These are phyloP conservation scores for Beauveria pseudobassiana DNA, from an alignment of 2,329 filamentous ascomycete species.

Conservation along the genomic window DNA sequence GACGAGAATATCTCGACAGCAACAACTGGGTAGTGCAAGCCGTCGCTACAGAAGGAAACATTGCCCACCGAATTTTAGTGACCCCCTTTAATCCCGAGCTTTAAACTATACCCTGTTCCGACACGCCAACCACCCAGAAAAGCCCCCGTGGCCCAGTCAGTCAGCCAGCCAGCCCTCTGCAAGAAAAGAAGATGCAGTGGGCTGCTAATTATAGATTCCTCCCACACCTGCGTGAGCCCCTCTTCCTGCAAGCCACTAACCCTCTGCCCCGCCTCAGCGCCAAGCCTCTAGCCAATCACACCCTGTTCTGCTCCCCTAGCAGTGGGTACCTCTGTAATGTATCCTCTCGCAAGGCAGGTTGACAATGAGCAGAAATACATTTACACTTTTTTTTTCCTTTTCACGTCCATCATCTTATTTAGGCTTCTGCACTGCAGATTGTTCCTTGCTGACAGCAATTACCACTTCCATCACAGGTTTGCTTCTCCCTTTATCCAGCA, in stretches of 20 bases:
- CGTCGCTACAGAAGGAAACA: neutral
- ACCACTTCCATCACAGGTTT: neutral
- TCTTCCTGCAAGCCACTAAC: slow-evolving; percentile 3
- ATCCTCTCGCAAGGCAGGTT: neutral
- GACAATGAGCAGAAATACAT: neutral
- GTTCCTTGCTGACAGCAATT: neutral
- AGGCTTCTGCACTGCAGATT: no score
- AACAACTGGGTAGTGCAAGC: neutral
- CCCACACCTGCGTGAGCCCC: neutral
- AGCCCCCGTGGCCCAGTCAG: neutral
- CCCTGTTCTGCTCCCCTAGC: neutral
- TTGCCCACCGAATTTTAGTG: no score
- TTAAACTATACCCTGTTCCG: neutral
- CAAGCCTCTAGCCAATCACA: neutral
- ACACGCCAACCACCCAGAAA: neutral
- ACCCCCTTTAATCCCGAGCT: no score
- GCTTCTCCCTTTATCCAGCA: neutral
- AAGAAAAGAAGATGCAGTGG: neutral
- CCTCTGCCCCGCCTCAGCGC: slow-evolving; percentile 1
- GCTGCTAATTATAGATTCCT: slow-evolving; percentile 3
- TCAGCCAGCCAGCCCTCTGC: neutral
- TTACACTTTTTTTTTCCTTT: neutral
- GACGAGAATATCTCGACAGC: neutral
- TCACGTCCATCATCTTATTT: neutral
- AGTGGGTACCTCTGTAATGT: neutral